A percentile compares a stretch with the other conserved stretches of the same genome.
Conservation (phyloP, 371 early-diverging fungal species). For the Mucor indicus region DNA sequence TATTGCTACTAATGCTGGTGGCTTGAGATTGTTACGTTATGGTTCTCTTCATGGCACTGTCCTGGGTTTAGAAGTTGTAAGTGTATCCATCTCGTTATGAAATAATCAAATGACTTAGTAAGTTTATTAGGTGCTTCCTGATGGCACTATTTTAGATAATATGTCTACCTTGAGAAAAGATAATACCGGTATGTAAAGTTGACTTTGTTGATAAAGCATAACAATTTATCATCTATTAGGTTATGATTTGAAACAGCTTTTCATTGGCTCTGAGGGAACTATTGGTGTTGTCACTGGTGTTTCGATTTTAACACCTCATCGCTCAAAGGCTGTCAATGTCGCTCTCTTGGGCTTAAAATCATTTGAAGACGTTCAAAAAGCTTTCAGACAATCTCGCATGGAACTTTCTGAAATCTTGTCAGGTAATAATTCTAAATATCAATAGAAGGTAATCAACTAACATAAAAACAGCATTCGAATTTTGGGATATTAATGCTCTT, state of each 20-base stretch:
- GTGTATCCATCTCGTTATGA: background rate
- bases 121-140: slow-evolving; percentile 55
- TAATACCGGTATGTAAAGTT: slow-evolving; percentile 57
- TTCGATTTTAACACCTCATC: slow-evolving; percentile 55
- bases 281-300: slow-evolving; percentile 84
- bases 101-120: background rate
- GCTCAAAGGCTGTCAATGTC: slow-evolving; percentile 63
- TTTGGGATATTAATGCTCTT: slow-evolving; percentile 80
- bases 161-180: slow-evolving; percentile 81
- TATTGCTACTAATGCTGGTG: slow-evolving; percentile 98
- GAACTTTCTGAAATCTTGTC: slow-evolving; percentile 93
- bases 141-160: slow-evolving; percentile 88
- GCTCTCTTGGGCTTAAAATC: slow-evolving; percentile 77
- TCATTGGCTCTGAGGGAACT: slow-evolving; percentile 89
- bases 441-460: background rate
- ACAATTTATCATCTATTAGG: slow-evolving; percentile 1
- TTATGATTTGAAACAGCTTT: slow-evolving; percentile 85
- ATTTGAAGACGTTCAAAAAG: slow-evolving; percentile 76
- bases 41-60: slow-evolving; percentile 95
- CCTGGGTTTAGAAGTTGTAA: slow-evolving; percentile 79
- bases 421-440: slow-evolving; percentile 27
- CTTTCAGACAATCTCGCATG: slow-evolving; percentile 73
- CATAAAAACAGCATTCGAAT: slow-evolving; percentile 79
- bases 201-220: background rate
- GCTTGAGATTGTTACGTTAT: slow-evolving; percentile 89